A percentile compares a stretch with the other conserved stretches of the same genome.
Conservation (phyloP, 2,329 filamentous ascomycete genomes). For the Colletotrichum somersetense region DNA sequence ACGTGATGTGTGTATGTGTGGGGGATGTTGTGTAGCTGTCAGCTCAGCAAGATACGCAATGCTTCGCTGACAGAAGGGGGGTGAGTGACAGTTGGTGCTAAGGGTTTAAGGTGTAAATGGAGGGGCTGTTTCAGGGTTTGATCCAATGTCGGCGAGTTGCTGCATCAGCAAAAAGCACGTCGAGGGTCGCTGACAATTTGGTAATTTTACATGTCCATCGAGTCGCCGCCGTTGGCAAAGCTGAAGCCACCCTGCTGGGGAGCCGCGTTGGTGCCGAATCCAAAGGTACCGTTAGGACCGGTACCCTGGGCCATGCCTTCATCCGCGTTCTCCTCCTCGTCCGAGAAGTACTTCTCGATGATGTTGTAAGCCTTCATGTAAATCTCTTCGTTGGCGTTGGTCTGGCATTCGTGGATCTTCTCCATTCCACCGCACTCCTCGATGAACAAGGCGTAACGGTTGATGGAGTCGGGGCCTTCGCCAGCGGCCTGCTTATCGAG, state of each 20-base stretch:
- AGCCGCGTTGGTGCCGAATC: conserved; percentile 77
- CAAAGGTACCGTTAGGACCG: conserved; percentile 79
- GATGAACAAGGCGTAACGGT: conserved; percentile 97
- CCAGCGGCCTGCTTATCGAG: conserved; percentile 94
- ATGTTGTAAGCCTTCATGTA: conserved; percentile 99
- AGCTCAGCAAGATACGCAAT: conserved; percentile 28
- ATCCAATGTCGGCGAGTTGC: conserved; percentile 11
- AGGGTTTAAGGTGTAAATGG: conserved; percentile 16
- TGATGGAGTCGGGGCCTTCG: conserved; percentile 82
- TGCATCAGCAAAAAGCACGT: conserved; percentile 23
- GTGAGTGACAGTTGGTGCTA: conserved; percentile 31
- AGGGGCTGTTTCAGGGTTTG: conserved; percentile 19
- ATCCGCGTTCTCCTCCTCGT: conserved; percentile 94
- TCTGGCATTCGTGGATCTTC: conserved; percentile 99
- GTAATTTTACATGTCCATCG: conserved; percentile 72
- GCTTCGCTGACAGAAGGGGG: conserved; percentile 33
- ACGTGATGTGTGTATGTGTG: conserved; percentile 41
- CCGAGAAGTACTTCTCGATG: conserved; percentile 99
- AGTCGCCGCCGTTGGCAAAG: conserved; percentile 81
- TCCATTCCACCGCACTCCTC: conserved; percentile 99
- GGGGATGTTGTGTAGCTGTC: conserved; percentile 41
- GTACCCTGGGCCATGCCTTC: conserved; percentile 80
- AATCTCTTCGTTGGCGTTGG: conserved; percentile 99
- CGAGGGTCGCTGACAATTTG: conserved; percentile 27
- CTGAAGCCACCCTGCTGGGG: conserved; percentile 86